These are phyloP conservation scores for Ceratocystis alfenasii DNA, from an alignment of 2,329 filamentous ascomycete genomes.

Conservation along the genomic window DNA sequence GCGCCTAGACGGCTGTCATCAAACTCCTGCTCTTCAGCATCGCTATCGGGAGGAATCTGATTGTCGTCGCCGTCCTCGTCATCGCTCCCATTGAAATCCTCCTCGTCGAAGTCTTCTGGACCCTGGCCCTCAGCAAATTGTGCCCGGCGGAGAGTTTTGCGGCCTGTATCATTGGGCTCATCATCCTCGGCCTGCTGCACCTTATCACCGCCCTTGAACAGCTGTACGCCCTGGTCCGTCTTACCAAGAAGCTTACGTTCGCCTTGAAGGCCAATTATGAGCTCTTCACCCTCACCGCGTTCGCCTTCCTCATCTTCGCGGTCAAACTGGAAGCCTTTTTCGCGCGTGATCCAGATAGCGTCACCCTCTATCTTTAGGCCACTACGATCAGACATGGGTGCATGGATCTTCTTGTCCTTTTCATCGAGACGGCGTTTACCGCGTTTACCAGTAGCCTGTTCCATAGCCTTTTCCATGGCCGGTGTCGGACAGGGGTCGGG, in stretches of 20 bases:
- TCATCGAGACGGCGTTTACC: constrained; percentile 74
- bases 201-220: constrained; percentile 68
- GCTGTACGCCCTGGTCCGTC: constrained; percentile 66
- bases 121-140: constrained; percentile 50
- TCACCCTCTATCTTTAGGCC: constrained; percentile 94
- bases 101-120: constrained; percentile 44
- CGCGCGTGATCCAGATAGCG: constrained; percentile 73
- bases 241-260: constrained; percentile 73
- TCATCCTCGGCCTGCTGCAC: constrained; percentile 42
- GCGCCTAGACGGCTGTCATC: constrained; percentile 48
- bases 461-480: constrained; percentile 72
- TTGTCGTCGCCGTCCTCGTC: constrained; percentile 28
- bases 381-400: constrained; percentile 95
- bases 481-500: constrained; percentile 95
- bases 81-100: constrained; percentile 29
- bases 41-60: constrained; percentile 33
- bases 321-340: constrained; percentile 65
- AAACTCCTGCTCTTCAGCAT: constrained; percentile 45
- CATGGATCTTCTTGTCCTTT: constrained; percentile 92
- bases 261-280: constrained; percentile 79
- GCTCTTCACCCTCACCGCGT: constrained; percentile 84
- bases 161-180: constrained; percentile 42
- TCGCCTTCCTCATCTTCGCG: constrained; percentile 56
- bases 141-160: constrained; percentile 47
- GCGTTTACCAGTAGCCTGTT: constrained; percentile 73